Evolutionary conservation across 2,329 filamentous ascomycete species (phyloP).

Genomic region (Aureobasidium vineae): DNA sequence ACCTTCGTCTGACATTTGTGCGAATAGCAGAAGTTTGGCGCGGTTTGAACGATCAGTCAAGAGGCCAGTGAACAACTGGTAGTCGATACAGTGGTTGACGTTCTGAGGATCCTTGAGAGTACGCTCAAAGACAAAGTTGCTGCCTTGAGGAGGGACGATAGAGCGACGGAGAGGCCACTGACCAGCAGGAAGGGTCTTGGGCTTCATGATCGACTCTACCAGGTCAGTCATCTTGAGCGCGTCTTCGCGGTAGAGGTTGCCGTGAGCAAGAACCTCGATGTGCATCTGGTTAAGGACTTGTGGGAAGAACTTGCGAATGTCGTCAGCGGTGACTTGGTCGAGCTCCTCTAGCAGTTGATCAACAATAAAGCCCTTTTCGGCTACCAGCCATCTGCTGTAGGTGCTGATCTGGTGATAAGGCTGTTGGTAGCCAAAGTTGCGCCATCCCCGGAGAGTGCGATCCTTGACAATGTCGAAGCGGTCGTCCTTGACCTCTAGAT

Average conservation of each 20-base stretch:
- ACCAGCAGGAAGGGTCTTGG: slow-evolving; percentile 67
- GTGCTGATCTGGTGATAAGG: slow-evolving; percentile 86
- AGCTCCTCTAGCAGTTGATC: slow-evolving; percentile 79
- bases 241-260: slow-evolving; percentile 93
- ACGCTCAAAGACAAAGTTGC: slow-evolving; percentile 80
- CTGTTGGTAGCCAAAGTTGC: slow-evolving; percentile 84
- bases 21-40: slow-evolving; percentile 75
- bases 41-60: slow-evolving; percentile 63
- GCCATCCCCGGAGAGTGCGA: slow-evolving; percentile 69
- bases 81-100: slow-evolving; percentile 60
- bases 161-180: slow-evolving; percentile 80
- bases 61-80: slow-evolving; percentile 46
- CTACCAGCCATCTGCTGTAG: slow-evolving; percentile 76
- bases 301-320: slow-evolving; percentile 73
- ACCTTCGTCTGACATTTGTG: slow-evolving; percentile 89
- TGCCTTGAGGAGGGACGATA: slow-evolving; percentile 72
- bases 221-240: slow-evolving; percentile 80
- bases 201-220: slow-evolving; percentile 73
- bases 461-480: slow-evolving; percentile 92
- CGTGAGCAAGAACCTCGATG: slow-evolving; percentile 84
- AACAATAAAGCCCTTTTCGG: slow-evolving; percentile 72
- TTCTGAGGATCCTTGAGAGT: slow-evolving; percentile 82
- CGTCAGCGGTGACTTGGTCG: slow-evolving; percentile 68
- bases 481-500: slow-evolving; percentile 79
- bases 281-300: slow-evolving; percentile 80